Evolutionary conservation across 2,329 filamentous ascomycete species (phyloP).

Genomic region (Fusarium duplospermum): DNA sequence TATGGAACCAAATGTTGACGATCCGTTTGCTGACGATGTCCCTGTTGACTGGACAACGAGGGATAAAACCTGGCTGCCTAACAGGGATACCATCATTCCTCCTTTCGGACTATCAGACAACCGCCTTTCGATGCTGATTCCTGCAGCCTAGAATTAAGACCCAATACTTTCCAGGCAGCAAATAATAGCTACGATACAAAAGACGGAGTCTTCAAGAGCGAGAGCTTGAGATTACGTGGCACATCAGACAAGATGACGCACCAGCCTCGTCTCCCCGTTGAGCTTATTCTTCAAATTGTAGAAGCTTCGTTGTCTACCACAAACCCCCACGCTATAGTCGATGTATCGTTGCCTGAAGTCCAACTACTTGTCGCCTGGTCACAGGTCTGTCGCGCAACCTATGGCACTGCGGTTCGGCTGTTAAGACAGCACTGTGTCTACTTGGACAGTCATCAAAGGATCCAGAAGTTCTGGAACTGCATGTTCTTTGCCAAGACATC

Average conservation of each 20-base stretch:
- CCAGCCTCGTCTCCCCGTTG: background rate
- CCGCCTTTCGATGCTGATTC: background rate
- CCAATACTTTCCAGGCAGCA: background rate
- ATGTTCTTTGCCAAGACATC: background rate
- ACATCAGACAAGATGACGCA: background rate
- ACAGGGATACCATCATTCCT: background rate
- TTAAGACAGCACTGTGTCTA: background rate
- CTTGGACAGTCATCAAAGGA: background rate
- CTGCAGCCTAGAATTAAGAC: background rate
- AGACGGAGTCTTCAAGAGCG: background rate
- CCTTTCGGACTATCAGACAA: background rate
- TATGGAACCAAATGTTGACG: background rate
- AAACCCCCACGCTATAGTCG: background rate
- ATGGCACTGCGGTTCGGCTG: background rate
- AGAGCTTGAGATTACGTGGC: background rate
- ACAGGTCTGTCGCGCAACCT: background rate
- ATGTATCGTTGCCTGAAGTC: background rate
- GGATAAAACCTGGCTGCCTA: background rate
- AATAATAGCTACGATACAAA: background rate
- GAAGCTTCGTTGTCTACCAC: background rate
- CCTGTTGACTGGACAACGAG: background rate
- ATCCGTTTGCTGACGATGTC: background rate
- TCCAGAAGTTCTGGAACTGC: background rate
- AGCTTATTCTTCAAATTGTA: background rate
- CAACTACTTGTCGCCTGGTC: background rate